Conservation (phyloP, 2,329 filamentous ascomycete species). For the Paraphaeosphaeria minitans region DNA sequence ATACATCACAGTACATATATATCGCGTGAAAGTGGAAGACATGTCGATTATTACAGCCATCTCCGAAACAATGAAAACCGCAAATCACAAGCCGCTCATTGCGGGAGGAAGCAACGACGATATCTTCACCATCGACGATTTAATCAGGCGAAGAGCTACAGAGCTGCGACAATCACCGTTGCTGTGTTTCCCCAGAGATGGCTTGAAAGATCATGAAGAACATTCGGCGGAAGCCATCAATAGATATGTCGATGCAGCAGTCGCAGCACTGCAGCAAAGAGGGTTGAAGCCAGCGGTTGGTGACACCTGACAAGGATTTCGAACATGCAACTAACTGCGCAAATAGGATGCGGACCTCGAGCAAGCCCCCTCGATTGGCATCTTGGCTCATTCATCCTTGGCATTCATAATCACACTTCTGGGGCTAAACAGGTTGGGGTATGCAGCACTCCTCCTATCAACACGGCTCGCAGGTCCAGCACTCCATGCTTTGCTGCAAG, state of each 20-base stretch:
- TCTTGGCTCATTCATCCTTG: slow-evolving; percentile 60
- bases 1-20: background rate
- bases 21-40: background rate
- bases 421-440: slow-evolving; percentile 61
- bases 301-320: background rate
- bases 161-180: slow-evolving; percentile 24
- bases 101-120: slow-evolving; percentile 12
- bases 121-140: slow-evolving; percentile 32
- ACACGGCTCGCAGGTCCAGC: slow-evolving; percentile 59
- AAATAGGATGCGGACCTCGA: slow-evolving; percentile 21
- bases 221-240: slow-evolving; percentile 33
- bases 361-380: slow-evolving; percentile 46
- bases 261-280: slow-evolving; percentile 23
- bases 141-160: slow-evolving; percentile 29
- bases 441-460: slow-evolving; percentile 60
- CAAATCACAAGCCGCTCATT: slow-evolving; percentile 13
- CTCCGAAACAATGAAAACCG: slow-evolving; percentile 18
- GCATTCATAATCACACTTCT: slow-evolving; percentile 61
- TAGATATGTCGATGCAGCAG: slow-evolving; percentile 32
- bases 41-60: slow-evolving; percentile 12
- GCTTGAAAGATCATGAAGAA: slow-evolving; percentile 31
- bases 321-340: slow-evolving; percentile 6
- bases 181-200: slow-evolving; percentile 30
- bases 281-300: slow-evolving; percentile 29
- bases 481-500: slow-evolving; percentile 51